Base-by-base conservation (phyloP, 2,329 filamentous ascomycete species). In the Alternaria triticimaculans region DNA sequence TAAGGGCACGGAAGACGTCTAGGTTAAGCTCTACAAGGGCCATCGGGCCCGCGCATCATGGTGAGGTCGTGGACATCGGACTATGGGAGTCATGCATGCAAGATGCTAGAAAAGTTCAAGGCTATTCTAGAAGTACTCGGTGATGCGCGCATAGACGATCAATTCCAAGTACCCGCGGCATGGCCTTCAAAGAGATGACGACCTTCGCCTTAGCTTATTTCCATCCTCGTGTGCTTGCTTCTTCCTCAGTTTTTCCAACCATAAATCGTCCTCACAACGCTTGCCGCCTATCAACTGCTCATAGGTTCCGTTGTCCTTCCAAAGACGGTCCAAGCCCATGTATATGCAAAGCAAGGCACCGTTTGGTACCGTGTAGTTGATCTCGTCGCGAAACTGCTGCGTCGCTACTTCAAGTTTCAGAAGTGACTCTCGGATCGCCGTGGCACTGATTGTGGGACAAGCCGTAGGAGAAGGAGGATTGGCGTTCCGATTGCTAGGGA, bases 1-100 rank as follows among this genome's bases (percentile, higher is more conserved):
- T 58, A 41, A 53, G n/a, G 33, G 23, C 8, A 78, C 18, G 46
- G 46, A 43, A 5, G 12, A 21, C 15, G 21, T 20, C n/a, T 30
- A 45, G 25, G 21, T 6, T 23, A 53, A 21, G 30, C 15, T 53
- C 14, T 21, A 33, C 30, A 21, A 53, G 20, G 10, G 20, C 14
- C 30, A 21, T 23, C 11, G 49, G 18, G 20, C 28, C 20, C 20
- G 49, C 28, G n/a, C 28, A 15, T 51, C 14, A 12, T n/a, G 14
- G 28, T 37, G 15, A 12, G 6, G 21, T 37, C 18, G 5, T 7
- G 28, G 18, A 21, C 9, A 23, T 37, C 9, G 20, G 28, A 21
- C 33, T 8, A 9, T n/a, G 9, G 11, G n/a, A 37, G 30, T 53
- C 14, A 9, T 53, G 8, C 49, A 23, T 25, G 30, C 28, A 33